phyloP scores from a whole-genome alignment of 2,329 filamentous ascomycete genomes.

The Dothidotthia symphoricarpi region DNA sequence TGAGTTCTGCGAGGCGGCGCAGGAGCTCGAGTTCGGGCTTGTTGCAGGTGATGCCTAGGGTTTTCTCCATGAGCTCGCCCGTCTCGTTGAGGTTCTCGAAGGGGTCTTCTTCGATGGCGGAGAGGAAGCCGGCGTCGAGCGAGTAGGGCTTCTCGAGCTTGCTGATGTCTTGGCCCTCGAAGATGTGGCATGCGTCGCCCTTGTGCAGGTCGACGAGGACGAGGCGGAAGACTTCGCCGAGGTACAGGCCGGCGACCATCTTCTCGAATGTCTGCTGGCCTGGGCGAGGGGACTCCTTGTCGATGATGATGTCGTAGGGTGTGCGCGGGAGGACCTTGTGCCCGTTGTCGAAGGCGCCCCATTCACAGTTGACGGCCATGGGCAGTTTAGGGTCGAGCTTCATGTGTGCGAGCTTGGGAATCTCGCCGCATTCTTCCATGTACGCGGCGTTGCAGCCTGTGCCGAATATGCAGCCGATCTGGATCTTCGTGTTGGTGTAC shows the following conservation, averaged over 20 bases:
- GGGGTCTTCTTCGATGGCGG: slow-evolving; percentile 89
- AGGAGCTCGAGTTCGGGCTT: slow-evolving; percentile 83
- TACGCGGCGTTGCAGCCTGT: slow-evolving; percentile 98
- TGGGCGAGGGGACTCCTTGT: slow-evolving; percentile 86
- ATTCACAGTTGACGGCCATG: slow-evolving; percentile 98
- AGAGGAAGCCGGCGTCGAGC: slow-evolving; percentile 90
- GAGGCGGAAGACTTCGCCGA: slow-evolving; percentile 91
- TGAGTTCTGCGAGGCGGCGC: slow-evolving; percentile 85
- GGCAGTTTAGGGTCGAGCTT: slow-evolving; percentile 79
- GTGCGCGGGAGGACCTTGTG: slow-evolving; percentile 84
- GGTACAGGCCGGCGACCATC: slow-evolving; percentile 93
- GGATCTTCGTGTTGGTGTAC: slow-evolving; percentile 92
- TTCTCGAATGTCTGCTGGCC: slow-evolving; percentile 97
- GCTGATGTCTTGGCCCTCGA: slow-evolving; percentile 77
- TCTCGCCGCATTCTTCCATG: slow-evolving; percentile 87
- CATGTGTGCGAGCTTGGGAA: slow-evolving; percentile 91
- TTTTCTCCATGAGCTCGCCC: slow-evolving; percentile 73
- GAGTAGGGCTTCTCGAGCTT: slow-evolving; percentile 83
- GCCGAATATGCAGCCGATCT: slow-evolving; percentile 96
- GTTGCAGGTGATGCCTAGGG: slow-evolving; percentile 68
- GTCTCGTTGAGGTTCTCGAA: slow-evolving; percentile 95
- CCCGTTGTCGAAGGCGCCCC: slow-evolving; percentile 95
- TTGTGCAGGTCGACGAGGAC: slow-evolving; percentile 83
- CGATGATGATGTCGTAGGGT: slow-evolving; percentile 81
- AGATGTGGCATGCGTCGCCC: slow-evolving; percentile 61